Base-by-base conservation (phyloP, 306 rosid genomes). In the Fragaria ananassa region DNA sequence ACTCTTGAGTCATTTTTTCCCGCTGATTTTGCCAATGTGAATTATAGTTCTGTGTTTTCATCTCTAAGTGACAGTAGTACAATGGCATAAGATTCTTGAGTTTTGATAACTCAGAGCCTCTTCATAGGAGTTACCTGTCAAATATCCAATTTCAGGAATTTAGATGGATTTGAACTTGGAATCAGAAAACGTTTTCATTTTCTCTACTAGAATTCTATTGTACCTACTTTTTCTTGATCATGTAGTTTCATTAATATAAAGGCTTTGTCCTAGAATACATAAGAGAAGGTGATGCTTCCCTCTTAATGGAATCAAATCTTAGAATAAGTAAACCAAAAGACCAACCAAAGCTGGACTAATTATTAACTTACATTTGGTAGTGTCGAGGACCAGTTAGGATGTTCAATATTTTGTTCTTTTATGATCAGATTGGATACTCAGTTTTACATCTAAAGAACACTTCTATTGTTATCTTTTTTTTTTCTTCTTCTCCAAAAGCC, bases 1-100 rank as follows among this genome's bases (percentile, higher is more conserved):
- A 42, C 45, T 79, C 74, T 27, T 8, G 66, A 72, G 25, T 70
- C 62, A 66, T 63, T 64, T 63, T 23, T 23, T 18, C 51, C 10
- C 44, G 39, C 72, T 76, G 67, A 6, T 39, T 81, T 68, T 68
- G 2, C 35, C 68, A 76, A 31, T 58, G 61, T 72, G 76, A 51
- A 18, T 25, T 65, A 10, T 13, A 51, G 46, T 27, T 35, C 31
- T 70, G 25, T 21, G 49, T 41, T 39, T 71, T 45, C 64, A 25
- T 56, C 1, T 50, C 0, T 50, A 31, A 1, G 1, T 8, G 41
- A 31, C 41, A 4, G 5, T 7, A 41, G 44, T 41, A 25, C 31
- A 51, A 37, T 76, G n/a, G 10, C 10, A 23, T 31, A 50, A 31
- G 57, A 51, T 10, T 18, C 7, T 51, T 19, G 60, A 54, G 37